Evolutionary conservation across 2,329 filamentous ascomycete species (phyloP).

Genomic region (Fusarium musae): DNA sequence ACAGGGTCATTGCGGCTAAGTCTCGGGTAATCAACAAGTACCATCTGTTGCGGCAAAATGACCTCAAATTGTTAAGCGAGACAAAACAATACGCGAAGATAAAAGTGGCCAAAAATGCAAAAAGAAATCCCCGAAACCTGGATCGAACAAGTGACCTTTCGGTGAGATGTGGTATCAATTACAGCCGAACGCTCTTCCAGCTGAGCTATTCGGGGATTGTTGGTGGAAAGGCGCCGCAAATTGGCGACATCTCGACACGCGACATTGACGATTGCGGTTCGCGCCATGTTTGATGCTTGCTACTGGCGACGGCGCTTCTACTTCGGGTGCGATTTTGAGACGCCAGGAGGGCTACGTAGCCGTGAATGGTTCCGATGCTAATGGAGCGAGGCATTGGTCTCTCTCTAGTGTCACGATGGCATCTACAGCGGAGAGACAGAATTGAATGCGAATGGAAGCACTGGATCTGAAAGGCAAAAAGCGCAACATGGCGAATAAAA

Average conservation of each 20-base stretch:
- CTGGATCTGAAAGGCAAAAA: background rate
- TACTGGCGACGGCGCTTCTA: fast-evolving
- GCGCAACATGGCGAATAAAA: fast-evolving
- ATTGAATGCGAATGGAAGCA: no score
- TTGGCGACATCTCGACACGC: background rate
- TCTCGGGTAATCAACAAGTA: fast-evolving
- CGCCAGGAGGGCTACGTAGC: background rate
- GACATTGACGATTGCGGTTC: no score
- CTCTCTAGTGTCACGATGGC: background rate
- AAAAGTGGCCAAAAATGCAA: background rate
- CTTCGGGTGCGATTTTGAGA: fast-evolving
- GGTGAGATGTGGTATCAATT: slow-evolving; percentile 20
- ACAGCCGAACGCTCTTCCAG: slow-evolving; percentile 34
- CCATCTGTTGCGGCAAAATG: fast-evolving
- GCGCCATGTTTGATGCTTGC: background rate
- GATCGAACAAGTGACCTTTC: slow-evolving; percentile 36
- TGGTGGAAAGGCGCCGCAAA: slow-evolving; percentile 32
- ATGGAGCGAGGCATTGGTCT: fast-evolving
- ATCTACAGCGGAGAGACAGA: fast-evolving
- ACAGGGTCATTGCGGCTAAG: no score
- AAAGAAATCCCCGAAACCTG: slow-evolving; percentile 25
- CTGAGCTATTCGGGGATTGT: slow-evolving; percentile 38
- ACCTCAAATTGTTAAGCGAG: background rate
- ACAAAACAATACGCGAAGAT: background rate
- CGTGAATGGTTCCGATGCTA: fast-evolving